Evolutionary conservation across 2,329 filamentous ascomycete species (phyloP).

Genomic region (Leptographium wingfieldii): DNA sequence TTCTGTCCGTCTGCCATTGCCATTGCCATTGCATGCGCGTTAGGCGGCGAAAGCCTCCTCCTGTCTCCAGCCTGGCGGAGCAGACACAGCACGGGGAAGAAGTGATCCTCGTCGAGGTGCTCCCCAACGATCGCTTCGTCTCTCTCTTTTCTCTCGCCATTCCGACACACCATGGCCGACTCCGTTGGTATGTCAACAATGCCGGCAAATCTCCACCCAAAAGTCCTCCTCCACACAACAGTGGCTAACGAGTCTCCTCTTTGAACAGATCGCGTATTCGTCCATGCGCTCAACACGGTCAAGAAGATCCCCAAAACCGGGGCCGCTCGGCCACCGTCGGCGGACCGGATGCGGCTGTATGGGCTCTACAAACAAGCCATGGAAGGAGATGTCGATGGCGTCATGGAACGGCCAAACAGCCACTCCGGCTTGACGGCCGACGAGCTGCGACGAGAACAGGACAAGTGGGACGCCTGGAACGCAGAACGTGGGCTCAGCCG

Average conservation of each 20-base stretch:
- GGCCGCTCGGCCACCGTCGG: slow-evolving; percentile 72
- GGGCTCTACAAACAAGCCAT: slow-evolving; percentile 98
- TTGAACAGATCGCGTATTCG: slow-evolving; percentile 80
- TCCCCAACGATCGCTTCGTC: background rate
- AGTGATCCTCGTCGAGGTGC: background rate
- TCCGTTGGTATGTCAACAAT: background rate
- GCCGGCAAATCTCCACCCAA: background rate
- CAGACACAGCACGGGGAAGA: background rate
- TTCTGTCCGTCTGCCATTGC: background rate
- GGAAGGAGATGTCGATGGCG: slow-evolving; percentile 92
- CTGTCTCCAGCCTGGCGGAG: background rate
- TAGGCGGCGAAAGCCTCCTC: background rate
- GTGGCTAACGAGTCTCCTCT: background rate
- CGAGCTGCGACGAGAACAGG: slow-evolving; percentile 45
- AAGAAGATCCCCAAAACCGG: slow-evolving; percentile 95
- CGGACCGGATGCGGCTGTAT: slow-evolving; percentile 83
- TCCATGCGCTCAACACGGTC: slow-evolving; percentile 96
- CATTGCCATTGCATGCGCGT: background rate
- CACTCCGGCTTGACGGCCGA: slow-evolving; percentile 34
- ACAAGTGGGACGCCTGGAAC: slow-evolving; percentile 93
- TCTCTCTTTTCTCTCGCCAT: background rate
- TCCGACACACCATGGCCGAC: background rate
- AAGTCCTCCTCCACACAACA: background rate
- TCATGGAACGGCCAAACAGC: slow-evolving; percentile 68
- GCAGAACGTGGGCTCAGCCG: slow-evolving; percentile 68